These are phyloP conservation scores for Erythrophleum ivorense DNA, from an alignment of 331 rosid genomes.

Conservation along the genomic window DNA sequence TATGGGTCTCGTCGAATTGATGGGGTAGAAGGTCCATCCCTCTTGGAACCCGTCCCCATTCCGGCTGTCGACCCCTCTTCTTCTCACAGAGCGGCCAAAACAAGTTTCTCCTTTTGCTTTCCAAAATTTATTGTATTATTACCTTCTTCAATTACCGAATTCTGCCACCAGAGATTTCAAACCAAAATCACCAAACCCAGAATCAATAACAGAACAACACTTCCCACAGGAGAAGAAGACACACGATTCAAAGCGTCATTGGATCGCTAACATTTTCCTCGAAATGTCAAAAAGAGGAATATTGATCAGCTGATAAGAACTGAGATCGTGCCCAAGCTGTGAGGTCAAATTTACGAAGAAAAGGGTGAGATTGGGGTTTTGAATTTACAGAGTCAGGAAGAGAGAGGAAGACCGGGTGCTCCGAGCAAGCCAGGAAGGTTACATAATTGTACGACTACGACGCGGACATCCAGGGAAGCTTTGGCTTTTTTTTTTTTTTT, in stretches of 20 bases:
- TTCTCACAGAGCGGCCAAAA: slow-evolving; percentile 15
- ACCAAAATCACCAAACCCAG: not conserved
- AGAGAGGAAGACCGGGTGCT: slow-evolving; percentile 30
- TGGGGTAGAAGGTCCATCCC: slow-evolving; percentile 88
- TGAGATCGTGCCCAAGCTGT: slow-evolving; percentile 44
- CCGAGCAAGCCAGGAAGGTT: not conserved
- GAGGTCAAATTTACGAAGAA: slow-evolving; percentile 20
- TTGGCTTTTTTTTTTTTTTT: not conserved
- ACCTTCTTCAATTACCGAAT: slow-evolving; percentile 43
- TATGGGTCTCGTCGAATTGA: slow-evolving; percentile 89
- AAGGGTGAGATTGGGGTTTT: slow-evolving; percentile 47
- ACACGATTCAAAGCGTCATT: slow-evolving; percentile 56
- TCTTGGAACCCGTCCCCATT: slow-evolving; percentile 73
- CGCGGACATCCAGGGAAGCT: not conserved
- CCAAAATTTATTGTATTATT: slow-evolving; percentile 7
- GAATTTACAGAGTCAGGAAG: slow-evolving; percentile 34
- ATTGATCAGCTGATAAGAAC: slow-evolving; percentile 13
- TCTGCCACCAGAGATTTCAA: not conserved
- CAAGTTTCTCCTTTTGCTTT: slow-evolving; percentile 17
- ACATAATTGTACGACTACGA: slow-evolving; percentile 24
- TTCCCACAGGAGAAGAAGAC: slow-evolving; percentile 14
- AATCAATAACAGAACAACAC: slow-evolving; percentile 30
- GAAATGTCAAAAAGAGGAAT: slow-evolving; percentile 38
- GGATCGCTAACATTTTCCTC: slow-evolving; percentile 56
- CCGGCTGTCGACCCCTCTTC: not conserved